Evolutionary conservation across 2,329 filamentous ascomycete genomes (phyloP), one percentile per base, ranked within the genome.

Genomic region (Zarea fungicola): DNA sequence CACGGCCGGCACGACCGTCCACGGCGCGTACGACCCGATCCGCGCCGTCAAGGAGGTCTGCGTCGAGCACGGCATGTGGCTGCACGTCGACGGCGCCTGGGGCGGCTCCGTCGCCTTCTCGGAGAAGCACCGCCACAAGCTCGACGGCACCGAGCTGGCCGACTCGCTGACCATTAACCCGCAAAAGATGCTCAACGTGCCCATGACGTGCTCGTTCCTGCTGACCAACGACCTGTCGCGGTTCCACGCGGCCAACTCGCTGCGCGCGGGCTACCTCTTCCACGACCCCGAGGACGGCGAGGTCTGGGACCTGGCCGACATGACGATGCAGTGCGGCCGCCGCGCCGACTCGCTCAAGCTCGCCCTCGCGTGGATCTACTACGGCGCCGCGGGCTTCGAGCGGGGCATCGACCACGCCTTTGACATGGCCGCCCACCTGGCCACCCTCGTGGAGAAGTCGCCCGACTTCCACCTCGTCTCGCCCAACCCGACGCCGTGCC

Each of bases 141-240:
- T 97, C 10, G 65, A 71, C 1, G 92, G 92, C 13, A 73, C 78
- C 3, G 76, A 90, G 36, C 75, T 85, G 32, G 93, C 91, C 7
- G 79, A 96, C 66, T 89, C 83, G n/a, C 74, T 97, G 32, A 89
- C 90, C 1, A 79, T 96, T 44, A 96, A 95, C 66, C 91, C 93
- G 50, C 93, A 99, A 71, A 97, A 97, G 71, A 97, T 97, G 93
- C 79, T 97, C 62, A 89, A 89, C 50, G 87, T 89, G 3, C 92
- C 93, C 0, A 72, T 95, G 36, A 96, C 91, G 0, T 97, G 91
- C 70, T 91, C 86, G 0, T 96, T 95, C 71, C 77, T 99, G 5
- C 77, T 99, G 9, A 85, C 81, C 0, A 77, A 79, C 3, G 91
- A 97, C 63, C 68, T 95, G 61, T 73, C 76, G 46, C 71, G 85